Evolutionary conservation across 345 rosid species (phyloP).

Genomic region (Isatis tinctoria): DNA sequence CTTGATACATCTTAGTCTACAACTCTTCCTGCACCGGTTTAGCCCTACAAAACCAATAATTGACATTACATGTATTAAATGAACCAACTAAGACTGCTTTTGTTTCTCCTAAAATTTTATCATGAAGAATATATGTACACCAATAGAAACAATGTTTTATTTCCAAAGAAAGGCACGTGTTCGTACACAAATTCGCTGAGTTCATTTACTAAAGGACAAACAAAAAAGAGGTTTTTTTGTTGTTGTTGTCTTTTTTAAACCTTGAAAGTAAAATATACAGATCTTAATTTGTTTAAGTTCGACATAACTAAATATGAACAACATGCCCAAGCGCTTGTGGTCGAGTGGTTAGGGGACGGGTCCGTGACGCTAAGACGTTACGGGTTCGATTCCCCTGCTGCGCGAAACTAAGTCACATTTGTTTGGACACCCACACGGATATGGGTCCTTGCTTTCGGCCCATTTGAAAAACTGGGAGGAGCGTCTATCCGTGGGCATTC

Average conservation of each 20-base stretch:
- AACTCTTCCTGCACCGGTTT: slow-evolving; percentile 60
- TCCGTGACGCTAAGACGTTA: too few relatives aligned
- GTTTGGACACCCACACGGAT: too few relatives aligned
- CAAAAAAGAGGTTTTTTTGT: too few relatives aligned
- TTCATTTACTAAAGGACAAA: neutral
- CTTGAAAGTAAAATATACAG: neutral
- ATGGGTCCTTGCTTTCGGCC: too few relatives aligned
- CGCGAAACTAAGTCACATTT: too few relatives aligned
- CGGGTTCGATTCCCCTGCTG: too few relatives aligned
- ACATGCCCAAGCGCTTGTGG: too few relatives aligned
- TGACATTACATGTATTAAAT: neutral
- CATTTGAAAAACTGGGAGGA: too few relatives aligned
- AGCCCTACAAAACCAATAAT: slow-evolving; percentile 38
- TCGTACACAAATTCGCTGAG: neutral
- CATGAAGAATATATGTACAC: slow-evolving; percentile 18
- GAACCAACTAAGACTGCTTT: neutral
- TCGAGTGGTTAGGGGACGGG: too few relatives aligned
- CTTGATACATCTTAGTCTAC: slow-evolving; percentile 59
- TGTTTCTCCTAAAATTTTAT: neutral
- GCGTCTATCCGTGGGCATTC: too few relatives aligned
- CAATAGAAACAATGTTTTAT: slow-evolving; percentile 7
- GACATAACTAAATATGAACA: too few relatives aligned
- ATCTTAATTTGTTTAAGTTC: too few relatives aligned
- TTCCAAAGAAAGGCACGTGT: neutral
- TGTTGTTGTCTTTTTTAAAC: neutral